Evolutionary conservation across 179 eudicot species (phyloP).

Genomic region (Silene coronaria): DNA sequence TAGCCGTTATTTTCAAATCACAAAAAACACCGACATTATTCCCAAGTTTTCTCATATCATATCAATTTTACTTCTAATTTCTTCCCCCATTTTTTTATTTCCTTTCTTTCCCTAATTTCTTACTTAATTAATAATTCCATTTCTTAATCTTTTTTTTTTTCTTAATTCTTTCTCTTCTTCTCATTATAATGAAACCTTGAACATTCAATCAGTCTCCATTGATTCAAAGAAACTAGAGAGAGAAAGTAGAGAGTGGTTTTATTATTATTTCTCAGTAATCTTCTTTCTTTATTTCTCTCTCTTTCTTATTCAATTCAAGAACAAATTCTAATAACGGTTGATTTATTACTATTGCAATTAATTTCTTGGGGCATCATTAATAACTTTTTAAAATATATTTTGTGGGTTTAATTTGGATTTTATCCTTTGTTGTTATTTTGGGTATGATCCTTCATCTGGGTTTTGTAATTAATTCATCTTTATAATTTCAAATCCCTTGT

Average conservation of each 20-base stretch:
- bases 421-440: background rate
- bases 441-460: background rate
- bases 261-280: slow-evolving; percentile 1
- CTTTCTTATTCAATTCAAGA: slow-evolving; percentile 10
- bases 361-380: slow-evolving; percentile 8
- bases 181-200: slow-evolving; percentile 16
- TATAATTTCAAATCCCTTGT: background rate
- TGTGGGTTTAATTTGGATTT: slow-evolving; percentile 12
- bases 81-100: background rate
- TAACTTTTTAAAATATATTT: background rate
- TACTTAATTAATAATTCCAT: background rate
- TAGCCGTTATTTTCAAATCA: slow-evolving; percentile 11
- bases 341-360: slow-evolving; percentile 3
- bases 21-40: background rate
- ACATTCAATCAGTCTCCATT: background rate
- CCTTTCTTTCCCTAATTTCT: background rate
- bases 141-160: background rate
- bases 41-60: background rate
- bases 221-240: background rate
- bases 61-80: background rate
- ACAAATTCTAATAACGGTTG: slow-evolving; percentile 8
- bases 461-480: slow-evolving; percentile 1
- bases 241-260: background rate
- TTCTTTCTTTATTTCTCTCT: slow-evolving; percentile 18
- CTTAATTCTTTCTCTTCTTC: background rate